Evolutionary conservation across 257 asterid genomes (phyloP).

Genomic region (Petunia axillaris): DNA sequence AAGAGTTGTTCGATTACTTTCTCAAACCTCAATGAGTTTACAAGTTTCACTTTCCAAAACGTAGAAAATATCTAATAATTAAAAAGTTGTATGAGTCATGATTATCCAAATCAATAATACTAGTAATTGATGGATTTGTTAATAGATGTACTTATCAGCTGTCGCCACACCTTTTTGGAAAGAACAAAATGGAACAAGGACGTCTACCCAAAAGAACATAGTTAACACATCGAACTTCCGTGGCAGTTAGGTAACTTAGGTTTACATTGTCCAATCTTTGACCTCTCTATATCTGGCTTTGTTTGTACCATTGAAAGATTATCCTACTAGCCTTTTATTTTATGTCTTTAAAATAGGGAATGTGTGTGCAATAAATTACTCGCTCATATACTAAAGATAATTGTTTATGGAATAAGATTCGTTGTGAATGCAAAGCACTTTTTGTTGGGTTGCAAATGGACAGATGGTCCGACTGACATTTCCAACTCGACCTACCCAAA

Average conservation of each 20-base stretch:
- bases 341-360: background rate
- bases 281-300: background rate
- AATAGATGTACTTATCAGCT: background rate
- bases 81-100: too few relatives aligned
- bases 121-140: background rate
- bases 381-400: background rate
- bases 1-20: background rate
- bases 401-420: conserved; percentile 23
- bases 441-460: background rate
- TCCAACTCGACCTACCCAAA: conserved; percentile 26
- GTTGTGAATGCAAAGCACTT: conserved; percentile 20
- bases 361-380: background rate
- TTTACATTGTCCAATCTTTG: background rate
- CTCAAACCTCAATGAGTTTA: background rate
- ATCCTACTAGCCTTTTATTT: background rate
- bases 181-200: background rate
- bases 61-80: too few relatives aligned
- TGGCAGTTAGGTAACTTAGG: background rate
- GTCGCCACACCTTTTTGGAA: too few relatives aligned
- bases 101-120: too few relatives aligned
- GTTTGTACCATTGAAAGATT: background rate
- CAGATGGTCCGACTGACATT: conserved; percentile 25
- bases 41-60: too few relatives aligned
- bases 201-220: background rate
- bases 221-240: background rate